These are phyloP conservation scores for Cladosporium sp. DNA, from an alignment of 2,329 filamentous ascomycete species.

Conservation along the genomic window DNA sequence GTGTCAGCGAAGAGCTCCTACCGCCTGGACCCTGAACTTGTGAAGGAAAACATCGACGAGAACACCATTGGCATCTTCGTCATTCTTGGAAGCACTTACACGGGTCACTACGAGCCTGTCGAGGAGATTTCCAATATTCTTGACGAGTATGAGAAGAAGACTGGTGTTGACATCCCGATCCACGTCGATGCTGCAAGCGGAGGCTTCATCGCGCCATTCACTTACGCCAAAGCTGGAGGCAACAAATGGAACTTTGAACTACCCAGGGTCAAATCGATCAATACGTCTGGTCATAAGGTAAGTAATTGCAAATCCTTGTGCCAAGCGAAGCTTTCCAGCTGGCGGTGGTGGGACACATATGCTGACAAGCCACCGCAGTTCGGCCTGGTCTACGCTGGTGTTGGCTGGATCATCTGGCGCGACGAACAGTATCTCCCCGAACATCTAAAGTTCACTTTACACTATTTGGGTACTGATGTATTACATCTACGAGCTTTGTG, in stretches of 20 bases:
- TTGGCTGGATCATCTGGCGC: constrained; percentile 69
- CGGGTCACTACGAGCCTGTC: constrained; percentile 69
- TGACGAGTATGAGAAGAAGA: constrained; percentile 58
- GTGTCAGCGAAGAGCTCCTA: constrained; percentile 59
- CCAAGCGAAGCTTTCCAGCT: no score
- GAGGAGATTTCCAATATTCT: constrained; percentile 63
- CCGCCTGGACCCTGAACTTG: constrained; percentile 59
- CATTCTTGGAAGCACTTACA: constrained; percentile 69
- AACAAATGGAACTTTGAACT: constrained; percentile 61
- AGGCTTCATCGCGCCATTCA: constrained; percentile 60
- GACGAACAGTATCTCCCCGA: constrained; percentile 62
- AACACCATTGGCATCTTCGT: constrained; percentile 75
- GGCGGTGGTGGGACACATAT: neutral
- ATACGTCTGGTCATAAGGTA: constrained; percentile 57
- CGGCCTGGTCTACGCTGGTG: constrained; percentile 46
- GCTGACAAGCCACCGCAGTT: neutral
- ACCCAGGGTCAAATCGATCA: constrained; percentile 62
- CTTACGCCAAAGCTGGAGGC: constrained; percentile 51
- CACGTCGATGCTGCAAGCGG: constrained; percentile 61
- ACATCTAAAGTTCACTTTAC: constrained; percentile 63
- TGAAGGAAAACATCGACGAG: constrained; percentile 66
- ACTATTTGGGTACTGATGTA: constrained; percentile 54
- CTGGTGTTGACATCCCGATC: constrained; percentile 63
- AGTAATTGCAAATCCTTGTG: neutral
- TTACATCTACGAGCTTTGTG: no score